These are phyloP conservation scores for Aegilops speltoides DNA, from an alignment of 176 grass and related monocot genomes.

Conservation along the genomic window DNA sequence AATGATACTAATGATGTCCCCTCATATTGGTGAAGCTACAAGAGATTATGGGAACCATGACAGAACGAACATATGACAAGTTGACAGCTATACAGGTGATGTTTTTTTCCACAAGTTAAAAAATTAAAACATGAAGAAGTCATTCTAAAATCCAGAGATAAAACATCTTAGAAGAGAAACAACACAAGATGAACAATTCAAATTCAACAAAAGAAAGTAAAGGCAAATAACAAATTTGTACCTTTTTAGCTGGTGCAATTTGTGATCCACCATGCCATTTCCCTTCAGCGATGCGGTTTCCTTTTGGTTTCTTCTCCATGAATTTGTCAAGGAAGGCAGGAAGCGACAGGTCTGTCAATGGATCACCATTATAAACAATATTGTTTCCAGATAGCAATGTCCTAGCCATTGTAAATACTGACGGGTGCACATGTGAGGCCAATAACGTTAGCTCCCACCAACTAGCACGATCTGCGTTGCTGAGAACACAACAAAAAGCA, in stretches of 20 bases:
- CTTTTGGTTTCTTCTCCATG: slow-evolving; percentile 98
- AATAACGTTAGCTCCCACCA: slow-evolving; percentile 89
- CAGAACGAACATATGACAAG: slow-evolving; percentile 1
- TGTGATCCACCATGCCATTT: slow-evolving; percentile 95
- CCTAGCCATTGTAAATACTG: slow-evolving; percentile 85
- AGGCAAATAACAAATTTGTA: slow-evolving; percentile 18
- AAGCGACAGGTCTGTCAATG: slow-evolving; percentile 78
- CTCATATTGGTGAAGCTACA: neutral
- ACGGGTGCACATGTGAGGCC: slow-evolving; percentile 88
- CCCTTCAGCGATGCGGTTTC: slow-evolving; percentile 66
- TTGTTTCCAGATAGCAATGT: slow-evolving; percentile 81
- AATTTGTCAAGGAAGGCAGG: slow-evolving; percentile 90
- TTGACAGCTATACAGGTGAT: neutral
- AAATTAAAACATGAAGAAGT: neutral
- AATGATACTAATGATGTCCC: neutral
- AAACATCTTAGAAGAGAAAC: slow-evolving; percentile 1
- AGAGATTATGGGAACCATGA: slow-evolving; percentile 3
- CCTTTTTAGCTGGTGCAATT: slow-evolving; percentile 89
- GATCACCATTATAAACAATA: slow-evolving; percentile 94
- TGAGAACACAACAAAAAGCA: slow-evolving; percentile 40
- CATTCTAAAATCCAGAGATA: neutral
- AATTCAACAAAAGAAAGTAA: slow-evolving; percentile 16
- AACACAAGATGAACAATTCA: neutral
- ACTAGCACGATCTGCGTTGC: slow-evolving; percentile 69
- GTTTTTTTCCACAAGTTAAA: neutral